Conservation (phyloP, 148 eudicot genomes). For the Spergularia marina region DNA sequence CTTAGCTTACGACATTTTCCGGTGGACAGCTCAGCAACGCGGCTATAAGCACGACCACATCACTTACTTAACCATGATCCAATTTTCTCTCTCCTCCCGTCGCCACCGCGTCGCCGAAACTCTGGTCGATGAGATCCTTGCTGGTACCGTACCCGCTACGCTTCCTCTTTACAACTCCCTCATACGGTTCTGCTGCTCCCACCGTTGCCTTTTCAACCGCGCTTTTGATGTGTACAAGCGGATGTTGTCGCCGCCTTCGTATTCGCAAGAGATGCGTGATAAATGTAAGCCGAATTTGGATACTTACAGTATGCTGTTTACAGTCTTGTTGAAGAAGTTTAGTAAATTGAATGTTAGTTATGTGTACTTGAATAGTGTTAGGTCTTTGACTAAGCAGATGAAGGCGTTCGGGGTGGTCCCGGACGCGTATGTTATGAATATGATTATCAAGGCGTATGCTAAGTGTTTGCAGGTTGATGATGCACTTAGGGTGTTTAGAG, state of each 20-base stretch:
- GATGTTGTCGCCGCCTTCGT: constrained; percentile 28
- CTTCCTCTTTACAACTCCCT: constrained; percentile 63
- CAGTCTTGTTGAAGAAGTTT: constrained; percentile 53
- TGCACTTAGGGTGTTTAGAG: constrained; percentile 67
- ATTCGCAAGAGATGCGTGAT: background rate
- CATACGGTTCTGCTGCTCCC: constrained; percentile 59
- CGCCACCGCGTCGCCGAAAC: constrained; percentile 57
- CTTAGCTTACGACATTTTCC: constrained; percentile 83
- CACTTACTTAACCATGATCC: constrained; percentile 72
- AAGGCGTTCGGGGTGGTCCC: constrained; percentile 80
- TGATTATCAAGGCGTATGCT: constrained; percentile 76
- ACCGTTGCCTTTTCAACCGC: constrained; percentile 50
- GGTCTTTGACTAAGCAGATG: constrained; percentile 74
- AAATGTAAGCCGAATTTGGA: constrained; percentile 59
- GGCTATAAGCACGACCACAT: constrained; percentile 56
- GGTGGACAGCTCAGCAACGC: constrained; percentile 80
- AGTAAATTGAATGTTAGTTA: constrained; percentile 63
- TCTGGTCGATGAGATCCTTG: constrained; percentile 68
- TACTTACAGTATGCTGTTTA: constrained; percentile 60
- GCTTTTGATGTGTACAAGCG: constrained; percentile 79
- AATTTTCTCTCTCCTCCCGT: constrained; percentile 37
- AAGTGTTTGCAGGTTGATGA: constrained; percentile 72
- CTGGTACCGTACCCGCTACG: constrained; percentile 65
- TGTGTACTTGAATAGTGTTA: constrained; percentile 62
- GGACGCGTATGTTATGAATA: constrained; percentile 59